Evolutionary conservation across 495 filamentous ascomycete genomes (phyloP), one percentile per base, ranked within the genome.

Genomic region (Talaromyces adpressus): DNA sequence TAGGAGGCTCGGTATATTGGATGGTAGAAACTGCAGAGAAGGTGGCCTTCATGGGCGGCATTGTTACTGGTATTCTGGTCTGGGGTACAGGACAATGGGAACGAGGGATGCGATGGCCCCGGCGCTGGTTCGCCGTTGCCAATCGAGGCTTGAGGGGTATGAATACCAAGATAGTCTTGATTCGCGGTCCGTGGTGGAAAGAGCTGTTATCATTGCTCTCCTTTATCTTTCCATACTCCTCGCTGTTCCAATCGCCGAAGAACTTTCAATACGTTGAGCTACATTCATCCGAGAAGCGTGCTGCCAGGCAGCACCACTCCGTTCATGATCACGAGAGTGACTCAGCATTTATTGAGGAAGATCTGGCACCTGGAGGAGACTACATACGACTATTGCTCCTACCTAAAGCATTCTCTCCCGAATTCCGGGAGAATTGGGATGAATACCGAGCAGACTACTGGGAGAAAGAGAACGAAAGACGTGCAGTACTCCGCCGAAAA

Each of bases 371-470:
- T 0, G 92, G 93, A 8, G 94, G 94, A 5, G 91, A 97, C 72
- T 89, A 92, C 69, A 85, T 98, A 36, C 95, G 94, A 69, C 83
- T 98, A 23, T 79, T 98, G 20, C 81, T 98, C 12, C 82, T 97
- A 41, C 92, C 94, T 5, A 98, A 98, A 73, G 91, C 92, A 0
- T 98, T 98, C 67, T 93, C 91, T 11, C 88, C 95, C 0, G 90
- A 90, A 60, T 98, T 98, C 70, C 85, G 94, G n/a, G 91, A 96
- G 70, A 96, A 95, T 64, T 98, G 94, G 94, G 94, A 98, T 68
- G 73, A 92, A 4, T 98, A 93, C 73, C 83, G 95, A 36, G 84
- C 87, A 29, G 92, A 97, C 63, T 98, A 96, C 70, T 98, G 94
- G 94, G 94, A 97, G 67, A 87, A 86, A 64, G 95, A 98, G 74